Evolutionary conservation across 2,329 filamentous ascomycete genomes (phyloP).

Genomic region (Xylaria digitata): DNA sequence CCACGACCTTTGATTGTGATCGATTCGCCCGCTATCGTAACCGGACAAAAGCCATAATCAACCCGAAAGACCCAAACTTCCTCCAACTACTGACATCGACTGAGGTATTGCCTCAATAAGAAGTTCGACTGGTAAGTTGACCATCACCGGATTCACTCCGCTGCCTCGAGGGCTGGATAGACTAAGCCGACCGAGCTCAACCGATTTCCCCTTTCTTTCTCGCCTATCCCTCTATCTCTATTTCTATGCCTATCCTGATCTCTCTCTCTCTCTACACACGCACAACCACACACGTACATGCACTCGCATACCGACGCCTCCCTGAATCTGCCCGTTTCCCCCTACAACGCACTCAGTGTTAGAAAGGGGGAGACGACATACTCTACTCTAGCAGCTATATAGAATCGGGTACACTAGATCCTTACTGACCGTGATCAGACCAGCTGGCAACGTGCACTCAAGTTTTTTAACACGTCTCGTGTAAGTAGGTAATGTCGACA

Average conservation of each 20-base stretch:
- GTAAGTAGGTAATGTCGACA: constrained; percentile 19
- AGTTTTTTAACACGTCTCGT: constrained; percentile 15
- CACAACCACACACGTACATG: neutral
- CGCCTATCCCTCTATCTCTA: neutral
- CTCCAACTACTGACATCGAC: constrained; percentile 1
- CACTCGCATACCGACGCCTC: neutral
- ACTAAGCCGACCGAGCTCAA: neutral
- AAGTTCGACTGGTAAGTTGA: constrained; percentile 13
- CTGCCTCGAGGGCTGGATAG: neutral
- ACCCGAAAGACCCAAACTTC: neutral
- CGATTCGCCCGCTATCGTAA: constrained; percentile 1
- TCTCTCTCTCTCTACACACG: neutral
- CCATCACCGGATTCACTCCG: neutral
- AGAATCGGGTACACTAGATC: constrained; percentile 19
- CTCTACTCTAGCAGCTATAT: neutral
- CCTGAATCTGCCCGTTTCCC: neutral
- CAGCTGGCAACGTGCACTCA: constrained; percentile 16
- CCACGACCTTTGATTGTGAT: constrained; percentile 13
- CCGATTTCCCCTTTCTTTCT: constrained; percentile 1
- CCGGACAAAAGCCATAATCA: constrained; percentile 10
- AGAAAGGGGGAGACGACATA: neutral
- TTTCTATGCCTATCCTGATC: neutral
- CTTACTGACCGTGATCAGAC: constrained; percentile 18
- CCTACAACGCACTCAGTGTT: neutral
- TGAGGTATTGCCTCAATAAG: constrained; percentile 6